Base-by-base conservation (phyloP, 768 basidiomycete genomes). In the Lactarius hengduanensis region DNA sequence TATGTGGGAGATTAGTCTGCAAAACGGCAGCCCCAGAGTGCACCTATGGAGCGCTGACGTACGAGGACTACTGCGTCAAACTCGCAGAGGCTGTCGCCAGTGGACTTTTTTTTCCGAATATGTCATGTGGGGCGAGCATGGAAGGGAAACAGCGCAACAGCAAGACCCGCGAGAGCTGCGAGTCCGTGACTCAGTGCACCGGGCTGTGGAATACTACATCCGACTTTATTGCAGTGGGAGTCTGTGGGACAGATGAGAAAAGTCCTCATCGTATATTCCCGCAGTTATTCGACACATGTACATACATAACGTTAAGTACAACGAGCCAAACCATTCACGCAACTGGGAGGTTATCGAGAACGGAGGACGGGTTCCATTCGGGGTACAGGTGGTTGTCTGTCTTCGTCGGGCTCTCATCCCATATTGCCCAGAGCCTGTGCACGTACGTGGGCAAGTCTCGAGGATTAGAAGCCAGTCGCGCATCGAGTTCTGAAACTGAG, bases 351-450 rank as follows among this genome's bases (percentile, higher is more conserved):
- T 56, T 50, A 36, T 72, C 71, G 20, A 71, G n/a, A 1, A 62
- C 65, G 4, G 57, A 26, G 3, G 61, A 61, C 47, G 71, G 71
- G n/a, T 72, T 71, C 68, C 68, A 72, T 32, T 62, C 68, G 6
- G 71, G 71, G 32, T 64, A 72, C 9, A 65, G 28, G n/a, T 66
- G 54, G 43, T 71, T 71, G 43, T 63, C 65, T 11, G 43, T 36
- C 5, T 43, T 26, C 65, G 1, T 8, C 10, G 9, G 10, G 9
- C n/a, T 10, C n/a, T 8, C 4, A 47, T n/a, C 45, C 45, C 3
- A 3, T 4, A 10, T 15, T 13, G 47, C 47, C 47, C 11, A 50
- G 13, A 50, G 11, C 47, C 6, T 50, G 26, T 56, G 56, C 47
- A 70, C 26, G 53, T 26, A 36, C 10, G 53, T 36, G 43, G 28